A percentile compares a stretch with the other conserved stretches of the same genome.
phyloP scores from a whole-genome alignment of 169 alveolate species.

The Toxoplasma gondii region DNA sequence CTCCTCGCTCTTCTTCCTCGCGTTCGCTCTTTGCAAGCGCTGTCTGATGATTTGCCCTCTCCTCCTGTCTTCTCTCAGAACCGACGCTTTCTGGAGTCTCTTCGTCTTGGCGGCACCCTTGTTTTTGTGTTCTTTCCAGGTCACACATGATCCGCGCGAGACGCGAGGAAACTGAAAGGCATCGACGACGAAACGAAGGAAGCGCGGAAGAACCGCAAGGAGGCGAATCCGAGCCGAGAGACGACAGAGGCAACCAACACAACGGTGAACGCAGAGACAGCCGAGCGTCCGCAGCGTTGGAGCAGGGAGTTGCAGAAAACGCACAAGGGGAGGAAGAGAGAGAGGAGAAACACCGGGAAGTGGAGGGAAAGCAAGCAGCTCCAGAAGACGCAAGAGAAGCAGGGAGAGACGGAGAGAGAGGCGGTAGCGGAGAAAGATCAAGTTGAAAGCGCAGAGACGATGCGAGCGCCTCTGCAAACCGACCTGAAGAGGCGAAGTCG shows the following conservation, averaged over 20 bases:
- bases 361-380: not conserved
- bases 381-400: not conserved
- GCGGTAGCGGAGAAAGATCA: not conserved
- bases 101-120: not conserved
- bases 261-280: not conserved
- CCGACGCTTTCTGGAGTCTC: not conserved
- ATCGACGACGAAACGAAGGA: not conserved
- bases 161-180: not conserved
- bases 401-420: not conserved
- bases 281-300: not conserved
- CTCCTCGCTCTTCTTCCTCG: not conserved
- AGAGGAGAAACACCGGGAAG: not conserved
- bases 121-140: not conserved
- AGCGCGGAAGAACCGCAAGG: too few relatives aligned
- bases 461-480: not conserved
- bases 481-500: too few relatives aligned
- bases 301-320: not conserved
- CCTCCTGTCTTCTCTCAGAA: not conserved
- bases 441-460: not conserved
- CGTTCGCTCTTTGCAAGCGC: not conserved
- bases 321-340: not conserved
- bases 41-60: not conserved
- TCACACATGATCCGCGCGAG: not conserved
- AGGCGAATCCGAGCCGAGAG: too few relatives aligned
- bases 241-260: not conserved